Base-by-base conservation (phyloP, 2,329 filamentous ascomycete genomes). In the Cadophora malorum region DNA sequence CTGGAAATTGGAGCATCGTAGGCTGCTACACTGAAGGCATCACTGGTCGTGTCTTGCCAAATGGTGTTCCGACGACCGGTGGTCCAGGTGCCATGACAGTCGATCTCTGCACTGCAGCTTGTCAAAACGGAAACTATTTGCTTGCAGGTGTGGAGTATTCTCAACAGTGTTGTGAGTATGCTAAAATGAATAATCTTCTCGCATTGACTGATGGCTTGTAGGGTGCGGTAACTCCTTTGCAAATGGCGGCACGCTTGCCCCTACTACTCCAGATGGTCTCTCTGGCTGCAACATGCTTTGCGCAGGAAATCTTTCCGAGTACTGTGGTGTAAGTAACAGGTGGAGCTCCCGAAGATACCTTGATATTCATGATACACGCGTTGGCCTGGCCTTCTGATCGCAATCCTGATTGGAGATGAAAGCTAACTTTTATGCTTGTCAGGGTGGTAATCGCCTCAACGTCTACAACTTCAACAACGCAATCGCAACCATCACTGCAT, bases 71-170 rank as follows among this genome's bases (percentile, higher is more conserved):
- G 25, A 74, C 72, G 6, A 23, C 67, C 65, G 72, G 69, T 19
- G 73, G 71, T 3, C 49, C 62, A n/a, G 60, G 38, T 28, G 62
- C 66, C 23, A 66, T 72, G 63, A 75, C 74, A 0, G 67, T 75
- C 25, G 69, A 62, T 16, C 63, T 68, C 10, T 76, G 74, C 58
- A 67, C 70, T 5, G 31, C 62, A 9, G 68, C 72, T 1, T 75
- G 74, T 50, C 62, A 72, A 35, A 64, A 63, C 38, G 68, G 69
- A 23, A 72, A 70, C 4, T 83, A 81, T 68, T 70, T 68, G 12
- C 71, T 84, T 79, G 76, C 78, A 64, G 83, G 83, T 52, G 72
- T 84, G 45, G 83, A 85, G 70, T 84, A 84, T 67, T 77, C 79
- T 56, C 74, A 79, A 5, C 81, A 85, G 72, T 84, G 80, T 70